Conservation (phyloP, 495 filamentous ascomycete genomes). For the Copromyces sp. region DNA sequence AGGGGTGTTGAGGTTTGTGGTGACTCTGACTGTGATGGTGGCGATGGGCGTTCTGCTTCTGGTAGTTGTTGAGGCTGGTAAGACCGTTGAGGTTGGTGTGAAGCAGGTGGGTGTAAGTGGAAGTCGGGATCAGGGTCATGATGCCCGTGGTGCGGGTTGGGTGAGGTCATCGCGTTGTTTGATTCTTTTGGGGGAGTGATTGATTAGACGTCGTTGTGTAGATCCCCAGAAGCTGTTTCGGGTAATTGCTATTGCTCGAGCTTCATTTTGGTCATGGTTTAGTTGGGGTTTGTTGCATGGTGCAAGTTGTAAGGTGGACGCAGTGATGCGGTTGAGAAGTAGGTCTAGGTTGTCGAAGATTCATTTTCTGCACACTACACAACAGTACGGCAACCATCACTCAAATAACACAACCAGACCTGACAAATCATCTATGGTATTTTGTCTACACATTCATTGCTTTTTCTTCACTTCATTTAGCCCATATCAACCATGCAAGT, state of each 20-base stretch:
- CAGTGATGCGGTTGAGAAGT: neutral
- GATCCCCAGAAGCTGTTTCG: neutral
- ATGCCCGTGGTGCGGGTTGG: neutral
- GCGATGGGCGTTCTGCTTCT: neutral
- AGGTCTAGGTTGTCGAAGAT: neutral
- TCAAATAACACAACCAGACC: neutral
- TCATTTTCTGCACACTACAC: neutral
- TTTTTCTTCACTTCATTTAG: neutral
- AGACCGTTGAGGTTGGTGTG: neutral
- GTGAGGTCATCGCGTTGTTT: neutral
- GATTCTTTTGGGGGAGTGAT: neutral
- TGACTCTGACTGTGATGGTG: neutral
- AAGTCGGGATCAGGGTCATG: neutral
- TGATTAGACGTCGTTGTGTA: neutral
- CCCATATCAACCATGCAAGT: neutral
- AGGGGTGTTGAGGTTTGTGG: neutral
- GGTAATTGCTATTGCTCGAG: neutral
- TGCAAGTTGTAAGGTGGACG: neutral
- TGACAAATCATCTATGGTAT: neutral
- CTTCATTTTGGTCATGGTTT: neutral
- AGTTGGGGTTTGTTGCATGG: neutral
- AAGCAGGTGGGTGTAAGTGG: neutral
- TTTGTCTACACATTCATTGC: neutral
- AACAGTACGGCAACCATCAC: neutral
- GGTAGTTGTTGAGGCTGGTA: neutral